phyloP scores from a whole-genome alignment of 2,329 filamentous ascomycete genomes.

The Verruconis gallopava region DNA sequence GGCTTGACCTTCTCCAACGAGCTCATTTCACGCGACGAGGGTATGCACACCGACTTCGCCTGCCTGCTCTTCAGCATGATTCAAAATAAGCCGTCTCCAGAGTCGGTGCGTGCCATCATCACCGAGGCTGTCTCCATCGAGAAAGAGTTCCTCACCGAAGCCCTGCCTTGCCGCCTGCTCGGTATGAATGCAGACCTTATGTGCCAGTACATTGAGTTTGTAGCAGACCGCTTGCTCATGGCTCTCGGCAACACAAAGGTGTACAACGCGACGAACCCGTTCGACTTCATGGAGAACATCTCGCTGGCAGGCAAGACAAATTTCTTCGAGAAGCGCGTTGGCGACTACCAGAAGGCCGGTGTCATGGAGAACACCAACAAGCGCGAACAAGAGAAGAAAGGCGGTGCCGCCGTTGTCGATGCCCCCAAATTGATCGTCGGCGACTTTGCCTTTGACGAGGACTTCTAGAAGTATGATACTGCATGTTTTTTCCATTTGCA shows the following conservation, averaged over 20 bases:
- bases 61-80: conserved; percentile 97
- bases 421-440: conserved; percentile 41
- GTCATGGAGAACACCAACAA: conserved; percentile 90
- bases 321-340: conserved; percentile 99
- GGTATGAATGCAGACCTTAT: conserved; percentile 97
- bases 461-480: conserved; percentile 61
- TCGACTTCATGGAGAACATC: conserved; percentile 99
- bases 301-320: conserved; percentile 98
- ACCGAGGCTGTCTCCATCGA: conserved; percentile 88
- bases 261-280: conserved; percentile 89
- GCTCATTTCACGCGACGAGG: conserved; percentile 98
- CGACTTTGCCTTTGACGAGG: conserved; percentile 89
- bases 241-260: conserved; percentile 89
- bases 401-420: conserved; percentile 23
- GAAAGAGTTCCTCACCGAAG: conserved; percentile 95
- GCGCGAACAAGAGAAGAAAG: conserved; percentile 37
- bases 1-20: conserved; percentile 99
- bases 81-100: conserved; percentile 74
- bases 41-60: conserved; percentile 97
- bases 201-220: conserved; percentile 99
- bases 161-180: conserved; percentile 80
- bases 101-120: conserved; percentile 77
- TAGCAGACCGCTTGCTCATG: conserved; percentile 86
- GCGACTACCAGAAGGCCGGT: conserved; percentile 98
- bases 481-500: not conserved